A percentile compares a stretch with the other conserved stretches of the same genome.
phyloP scores from a whole-genome alignment of 331 rosid species.

The Spiraea crenata region DNA sequence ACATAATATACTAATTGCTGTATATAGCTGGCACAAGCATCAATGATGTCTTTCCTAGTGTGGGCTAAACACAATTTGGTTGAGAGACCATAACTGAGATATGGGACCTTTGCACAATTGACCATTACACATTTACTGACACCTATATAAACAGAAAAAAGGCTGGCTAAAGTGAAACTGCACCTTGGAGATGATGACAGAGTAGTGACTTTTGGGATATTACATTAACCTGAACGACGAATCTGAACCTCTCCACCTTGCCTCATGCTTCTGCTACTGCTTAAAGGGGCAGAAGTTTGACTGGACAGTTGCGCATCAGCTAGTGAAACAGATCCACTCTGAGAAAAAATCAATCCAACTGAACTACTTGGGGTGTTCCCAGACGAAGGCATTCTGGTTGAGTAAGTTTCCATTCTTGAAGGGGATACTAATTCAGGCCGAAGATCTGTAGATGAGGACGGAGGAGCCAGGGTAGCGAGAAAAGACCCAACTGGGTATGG shows the following conservation, averaged over 20 bases:
- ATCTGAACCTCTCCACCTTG: conserved; percentile 48
- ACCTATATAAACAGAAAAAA: conserved; percentile 20
- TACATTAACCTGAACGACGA: conserved; percentile 36
- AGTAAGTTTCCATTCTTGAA: conserved; percentile 48
- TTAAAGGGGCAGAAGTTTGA: conserved; percentile 54
- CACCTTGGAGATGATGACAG: conserved; percentile 12
- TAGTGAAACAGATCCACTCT: conserved; percentile 51
- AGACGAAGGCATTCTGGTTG: conserved; percentile 58
- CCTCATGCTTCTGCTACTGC: conserved; percentile 54
- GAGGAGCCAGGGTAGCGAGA: conserved; percentile 65
- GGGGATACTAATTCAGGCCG: conserved; percentile 48
- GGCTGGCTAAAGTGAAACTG: conserved; percentile 7
- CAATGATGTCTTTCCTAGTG: conserved; percentile 22
- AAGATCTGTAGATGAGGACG: conserved; percentile 57
- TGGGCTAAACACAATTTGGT: conserved; percentile 24
- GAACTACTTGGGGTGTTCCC: conserved; percentile 52
- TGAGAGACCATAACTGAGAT: conserved; percentile 18
- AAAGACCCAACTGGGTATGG: conserved; percentile 78
- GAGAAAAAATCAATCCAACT: conserved; percentile 62
- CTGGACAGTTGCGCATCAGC: conserved; percentile 62
- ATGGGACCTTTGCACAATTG: conserved; percentile 32
- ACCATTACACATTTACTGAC: conserved; percentile 29
- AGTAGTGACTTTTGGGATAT: conserved; percentile 18
- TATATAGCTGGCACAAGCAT: conserved; percentile 25
- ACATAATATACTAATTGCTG: conserved; percentile 19